Conservation (phyloP, 148 eudicot genomes). For the Gaultheria prostrata region DNA sequence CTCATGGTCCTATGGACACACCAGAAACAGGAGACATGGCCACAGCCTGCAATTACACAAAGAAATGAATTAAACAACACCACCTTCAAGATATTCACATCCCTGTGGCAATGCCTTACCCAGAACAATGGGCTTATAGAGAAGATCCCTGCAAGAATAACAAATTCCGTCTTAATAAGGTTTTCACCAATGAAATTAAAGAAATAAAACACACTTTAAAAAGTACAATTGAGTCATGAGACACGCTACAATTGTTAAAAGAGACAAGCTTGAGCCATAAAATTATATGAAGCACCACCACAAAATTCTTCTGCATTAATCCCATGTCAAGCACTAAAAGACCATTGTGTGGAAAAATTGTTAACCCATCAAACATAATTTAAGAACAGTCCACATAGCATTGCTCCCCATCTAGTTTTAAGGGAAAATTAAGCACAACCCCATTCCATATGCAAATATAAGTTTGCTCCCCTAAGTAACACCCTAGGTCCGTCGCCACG, state of each 20-base stretch:
- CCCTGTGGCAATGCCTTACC: conserved; percentile 29
- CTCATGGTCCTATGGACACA: conserved; percentile 69
- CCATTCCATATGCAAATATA: not conserved
- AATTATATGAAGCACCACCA: not conserved
- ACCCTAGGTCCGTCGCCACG: not conserved
- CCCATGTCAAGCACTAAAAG: too few relatives aligned
- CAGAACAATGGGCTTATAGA: conserved; percentile 70
- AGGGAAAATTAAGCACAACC: not conserved
- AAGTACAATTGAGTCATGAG: not conserved
- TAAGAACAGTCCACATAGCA: not conserved
- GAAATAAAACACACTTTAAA: not conserved
- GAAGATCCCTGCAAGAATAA: conserved; percentile 57
- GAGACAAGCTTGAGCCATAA: not conserved
- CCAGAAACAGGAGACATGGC: conserved; percentile 87
- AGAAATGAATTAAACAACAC: conserved; percentile 5
- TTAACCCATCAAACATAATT: not conserved
- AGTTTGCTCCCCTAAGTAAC: not conserved
- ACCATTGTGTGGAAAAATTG: too few relatives aligned
- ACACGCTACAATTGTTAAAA: not conserved
- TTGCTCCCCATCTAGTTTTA: not conserved
- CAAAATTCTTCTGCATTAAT: not conserved
- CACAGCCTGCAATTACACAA: conserved; percentile 56
- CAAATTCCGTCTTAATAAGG: conserved; percentile 6
- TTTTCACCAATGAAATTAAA: not conserved
- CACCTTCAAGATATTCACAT: not conserved